Evolutionary conservation across 257 asterid genomes (phyloP).

Genomic region (Craterostigma plantagineum): DNA sequence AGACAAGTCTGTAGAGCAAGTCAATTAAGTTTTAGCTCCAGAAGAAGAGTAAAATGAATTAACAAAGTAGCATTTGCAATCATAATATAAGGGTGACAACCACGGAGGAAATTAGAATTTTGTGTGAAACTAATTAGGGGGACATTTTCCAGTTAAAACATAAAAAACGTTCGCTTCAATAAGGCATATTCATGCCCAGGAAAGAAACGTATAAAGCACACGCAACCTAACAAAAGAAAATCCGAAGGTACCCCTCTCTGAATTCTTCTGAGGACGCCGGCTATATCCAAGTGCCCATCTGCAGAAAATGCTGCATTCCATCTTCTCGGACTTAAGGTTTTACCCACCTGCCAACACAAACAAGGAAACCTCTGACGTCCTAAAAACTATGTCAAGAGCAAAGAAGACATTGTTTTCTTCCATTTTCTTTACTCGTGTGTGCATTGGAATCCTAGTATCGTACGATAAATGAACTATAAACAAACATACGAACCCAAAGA

Average conservation of each 20-base stretch:
- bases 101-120: too few species aligned
- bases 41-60: too few species aligned
- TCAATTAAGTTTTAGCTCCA: too few species aligned
- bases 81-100: too few species aligned
- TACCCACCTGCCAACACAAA: constrained; percentile 47
- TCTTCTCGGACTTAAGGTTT: constrained; percentile 82
- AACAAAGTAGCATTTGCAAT: too few species aligned
- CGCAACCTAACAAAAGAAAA: not conserved
- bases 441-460: not conserved
- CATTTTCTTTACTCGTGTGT: not conserved
- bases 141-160: too few species aligned
- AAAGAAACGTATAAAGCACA: not conserved
- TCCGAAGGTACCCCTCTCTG: constrained; percentile 69
- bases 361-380: not conserved
- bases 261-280: constrained; percentile 86
- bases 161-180: too few species aligned
- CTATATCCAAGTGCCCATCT: constrained; percentile 83
- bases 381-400: constrained; percentile 4
- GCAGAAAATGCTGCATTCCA: constrained; percentile 78
- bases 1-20: too few species aligned
- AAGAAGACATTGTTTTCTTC: too few species aligned
- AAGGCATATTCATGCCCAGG: not conserved
- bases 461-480: too few species aligned
- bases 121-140: too few species aligned
- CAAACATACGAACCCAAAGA: too few species aligned